Base-by-base conservation (phyloP, 169 alveolate species). In the Plasmodium yoelii region DNA sequence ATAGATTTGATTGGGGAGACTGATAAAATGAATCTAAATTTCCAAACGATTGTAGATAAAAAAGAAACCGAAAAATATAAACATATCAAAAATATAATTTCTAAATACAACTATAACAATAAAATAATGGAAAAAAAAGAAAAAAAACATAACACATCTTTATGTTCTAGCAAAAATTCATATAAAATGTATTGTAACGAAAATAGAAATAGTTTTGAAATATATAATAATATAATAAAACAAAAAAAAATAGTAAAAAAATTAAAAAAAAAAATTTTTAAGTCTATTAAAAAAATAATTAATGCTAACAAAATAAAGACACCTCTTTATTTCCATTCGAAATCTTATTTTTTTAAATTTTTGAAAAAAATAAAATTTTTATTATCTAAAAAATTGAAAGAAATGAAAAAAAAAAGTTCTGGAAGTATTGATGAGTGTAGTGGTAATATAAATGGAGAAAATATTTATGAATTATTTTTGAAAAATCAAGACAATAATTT, bases 241-340 rank as follows among this genome's bases (percentile, higher is more conserved):
- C 18, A 63, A 18, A 63, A 47, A 26, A 75, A 49, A 13, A 10
- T 67, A 18, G 3, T 75, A 46, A 46, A 53, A 10, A 75, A 22
- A 63, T 7, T 75, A 24, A 75, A 75, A 68, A 75, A 12, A 42
- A 63, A 75, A n/a, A 75, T 75, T 2, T 28, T 63, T 13, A 61
- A 51, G 15, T 13, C 22, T 2, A 22, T 63, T n/a, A 60, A 63
- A 6, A 61, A 42, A 26, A 61, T 18, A 22, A 63, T 55, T n/a
- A 67, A 63, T 55, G 19, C 9, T 15, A 13, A 63, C 18, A 9
- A 19, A 0, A 57, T 19, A 18, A 75, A 68, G 28, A 10, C 5
- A 26, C 49, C 46, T 7, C 47, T 4, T 19, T 18, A 60, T 55
- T 46, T 22, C 15, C 51, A 56, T 22, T 47, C 42, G 2, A 13